A percentile compares a stretch with the other conserved stretches of the same genome.
phyloP scores from a whole-genome alignment of 352 stramenopile genomes.

The Phytopythium mirpurense region DNA sequence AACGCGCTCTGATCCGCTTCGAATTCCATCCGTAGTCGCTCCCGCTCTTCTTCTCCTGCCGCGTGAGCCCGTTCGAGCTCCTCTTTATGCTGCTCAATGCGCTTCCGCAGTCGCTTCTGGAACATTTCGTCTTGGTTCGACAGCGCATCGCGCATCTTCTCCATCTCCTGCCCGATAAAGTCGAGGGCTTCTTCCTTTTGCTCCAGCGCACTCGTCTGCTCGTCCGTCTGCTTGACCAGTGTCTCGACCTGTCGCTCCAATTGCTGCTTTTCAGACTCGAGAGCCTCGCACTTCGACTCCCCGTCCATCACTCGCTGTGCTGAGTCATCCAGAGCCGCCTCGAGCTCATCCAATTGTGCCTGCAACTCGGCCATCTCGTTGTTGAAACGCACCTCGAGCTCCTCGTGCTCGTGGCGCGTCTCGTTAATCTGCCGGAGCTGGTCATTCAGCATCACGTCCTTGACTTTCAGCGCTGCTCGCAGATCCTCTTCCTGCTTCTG shows the following conservation, averaged over 20 bases:
- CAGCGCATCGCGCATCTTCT: conserved; percentile 43
- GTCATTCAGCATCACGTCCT: conserved; percentile 70
- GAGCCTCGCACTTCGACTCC: conserved; percentile 26
- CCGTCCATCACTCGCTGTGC: conserved; percentile 26
- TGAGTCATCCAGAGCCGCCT: conserved; percentile 55
- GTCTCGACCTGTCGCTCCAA: background rate
- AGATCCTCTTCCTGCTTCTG: conserved; percentile 48
- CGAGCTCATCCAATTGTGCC: conserved; percentile 51
- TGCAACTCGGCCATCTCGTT: conserved; percentile 47
- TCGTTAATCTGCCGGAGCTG: conserved; percentile 50
- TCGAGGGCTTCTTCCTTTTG: conserved; percentile 53
- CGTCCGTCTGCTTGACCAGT: conserved; percentile 14
- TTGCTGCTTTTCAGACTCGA: conserved; percentile 6
- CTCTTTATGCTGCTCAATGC: conserved; percentile 41
- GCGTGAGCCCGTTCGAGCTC: conserved; percentile 26
- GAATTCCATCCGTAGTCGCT: conserved; percentile 25
- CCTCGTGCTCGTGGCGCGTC: conserved; percentile 20
- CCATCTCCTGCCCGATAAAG: conserved; percentile 68
- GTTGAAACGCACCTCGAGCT: conserved; percentile 34
- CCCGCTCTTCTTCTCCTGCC: conserved; percentile 30
- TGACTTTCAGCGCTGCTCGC: conserved; percentile 55
- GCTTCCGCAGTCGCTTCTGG: conserved; percentile 39
- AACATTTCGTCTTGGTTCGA: conserved; percentile 55
- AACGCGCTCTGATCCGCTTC: conserved; percentile 30
- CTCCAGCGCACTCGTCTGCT: conserved; percentile 27